Conservation (phyloP, 371 early-diverging fungal genomes). For the Actinomucor elegans region DNA sequence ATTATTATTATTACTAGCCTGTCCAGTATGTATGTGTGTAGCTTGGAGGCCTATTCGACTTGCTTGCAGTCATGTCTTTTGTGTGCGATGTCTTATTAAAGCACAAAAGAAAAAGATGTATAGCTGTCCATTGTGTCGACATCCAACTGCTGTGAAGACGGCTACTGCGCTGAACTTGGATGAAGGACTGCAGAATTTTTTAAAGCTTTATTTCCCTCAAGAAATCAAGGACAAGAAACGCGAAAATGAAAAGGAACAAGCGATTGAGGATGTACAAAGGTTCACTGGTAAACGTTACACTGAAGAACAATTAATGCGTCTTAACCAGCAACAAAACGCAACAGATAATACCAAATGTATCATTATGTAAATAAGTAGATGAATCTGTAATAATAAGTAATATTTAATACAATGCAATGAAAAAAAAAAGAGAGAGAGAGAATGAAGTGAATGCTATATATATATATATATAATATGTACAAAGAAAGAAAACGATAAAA, state of each 20-base stretch:
- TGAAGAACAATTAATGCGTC: conserved; percentile 35
- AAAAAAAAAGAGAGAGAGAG: neutral
- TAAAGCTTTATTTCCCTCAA: conserved; percentile 71
- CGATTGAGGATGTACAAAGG: conserved; percentile 60
- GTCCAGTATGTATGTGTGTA: conserved; percentile 49
- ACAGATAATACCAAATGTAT: conserved; percentile 31
- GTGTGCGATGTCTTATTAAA: conserved; percentile 75
- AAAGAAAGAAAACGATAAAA: neutral
- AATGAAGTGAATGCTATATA: neutral
- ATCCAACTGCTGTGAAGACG: conserved; percentile 50
- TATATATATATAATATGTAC: neutral
- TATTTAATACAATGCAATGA: neutral
- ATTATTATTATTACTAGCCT: too few species aligned
- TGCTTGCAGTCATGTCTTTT: conserved; percentile 70
- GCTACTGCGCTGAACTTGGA: conserved; percentile 67
- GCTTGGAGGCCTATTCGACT: conserved; percentile 78
- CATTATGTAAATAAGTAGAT: conserved; percentile 36
- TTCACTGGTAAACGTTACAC: conserved; percentile 52
- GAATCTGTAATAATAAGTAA: neutral
- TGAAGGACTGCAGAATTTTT: conserved; percentile 59
- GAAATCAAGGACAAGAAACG: conserved; percentile 71
- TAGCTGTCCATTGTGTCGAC: conserved; percentile 75
- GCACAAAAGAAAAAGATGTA: conserved; percentile 61
- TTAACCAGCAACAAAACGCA: conserved; percentile 25
- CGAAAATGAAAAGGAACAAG: conserved; percentile 67